A percentile compares a stretch with the other conserved stretches of the same genome.
phyloP scores from a whole-genome alignment of 148 eudicot genomes.

The Chenopodium berlandieri region DNA sequence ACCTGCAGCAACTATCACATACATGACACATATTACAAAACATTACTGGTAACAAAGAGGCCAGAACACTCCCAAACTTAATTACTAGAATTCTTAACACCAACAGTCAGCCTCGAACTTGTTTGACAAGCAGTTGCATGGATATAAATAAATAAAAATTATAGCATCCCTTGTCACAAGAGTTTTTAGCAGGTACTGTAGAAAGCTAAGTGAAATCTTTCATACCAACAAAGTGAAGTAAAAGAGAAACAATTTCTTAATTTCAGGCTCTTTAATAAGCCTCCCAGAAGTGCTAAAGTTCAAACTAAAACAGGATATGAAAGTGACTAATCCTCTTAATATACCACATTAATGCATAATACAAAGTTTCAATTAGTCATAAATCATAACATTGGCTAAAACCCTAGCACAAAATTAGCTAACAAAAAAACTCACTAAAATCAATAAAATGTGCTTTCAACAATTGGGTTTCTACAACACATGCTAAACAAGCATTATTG shows the following conservation, averaged over 20 bases:
- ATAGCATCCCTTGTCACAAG: neutral
- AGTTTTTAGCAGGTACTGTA: neutral
- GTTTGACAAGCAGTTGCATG: neutral
- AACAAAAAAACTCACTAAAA: neutral
- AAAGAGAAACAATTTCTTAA: slow-evolving; percentile 7
- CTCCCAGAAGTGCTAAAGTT: neutral
- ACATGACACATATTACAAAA: neutral
- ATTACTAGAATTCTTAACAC: neutral
- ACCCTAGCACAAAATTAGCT: slow-evolving; percentile 5
- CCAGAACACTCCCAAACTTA: neutral
- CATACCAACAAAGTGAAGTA: neutral
- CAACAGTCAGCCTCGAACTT: slow-evolving; percentile 4
- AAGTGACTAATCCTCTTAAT: slow-evolving; percentile 1
- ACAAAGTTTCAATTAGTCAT: neutral
- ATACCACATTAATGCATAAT: neutral
- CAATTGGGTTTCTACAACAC: neutral
- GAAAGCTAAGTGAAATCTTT: slow-evolving; percentile 5
- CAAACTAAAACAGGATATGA: neutral
- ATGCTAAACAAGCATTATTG: slow-evolving; percentile 19
- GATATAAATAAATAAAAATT: neutral
- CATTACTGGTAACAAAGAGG: neutral
- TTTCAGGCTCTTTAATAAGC: neutral
- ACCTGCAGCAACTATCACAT: neutral
- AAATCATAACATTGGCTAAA: slow-evolving; percentile 7
- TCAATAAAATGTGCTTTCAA: neutral